Evolutionary conservation across 225 moss, liverwort and hornwort species (phyloP).

Genomic region (Marchantia polymorpha): DNA sequence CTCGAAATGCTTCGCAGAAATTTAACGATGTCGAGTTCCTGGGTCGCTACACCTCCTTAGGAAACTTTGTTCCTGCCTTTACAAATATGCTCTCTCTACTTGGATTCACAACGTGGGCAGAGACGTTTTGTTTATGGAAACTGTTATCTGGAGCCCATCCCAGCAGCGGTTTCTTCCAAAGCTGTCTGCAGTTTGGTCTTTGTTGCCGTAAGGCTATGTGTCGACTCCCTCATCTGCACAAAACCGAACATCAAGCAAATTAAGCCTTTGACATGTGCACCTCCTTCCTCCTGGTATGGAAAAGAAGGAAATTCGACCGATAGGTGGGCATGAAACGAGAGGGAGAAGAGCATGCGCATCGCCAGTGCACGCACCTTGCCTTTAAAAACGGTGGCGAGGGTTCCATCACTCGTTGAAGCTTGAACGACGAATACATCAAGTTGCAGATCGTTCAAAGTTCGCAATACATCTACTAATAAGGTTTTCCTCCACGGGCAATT

Average conservation of each 20-base stretch:
- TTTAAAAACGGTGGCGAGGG: constrained; percentile 50
- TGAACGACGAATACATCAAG: constrained; percentile 58
- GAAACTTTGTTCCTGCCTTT: constrained; percentile 1
- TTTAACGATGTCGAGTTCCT: neutral
- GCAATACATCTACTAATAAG: constrained; percentile 60
- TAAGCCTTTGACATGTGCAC: neutral
- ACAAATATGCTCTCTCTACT: constrained; percentile 6
- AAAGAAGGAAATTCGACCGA: neutral
- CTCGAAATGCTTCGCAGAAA: neutral
- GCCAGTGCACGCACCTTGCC: constrained; percentile 56
- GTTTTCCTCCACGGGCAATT: constrained; percentile 69
- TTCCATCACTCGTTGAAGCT: constrained; percentile 51
- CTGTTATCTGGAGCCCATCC: neutral
- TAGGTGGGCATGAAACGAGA: neutral
- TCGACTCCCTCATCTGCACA: constrained; percentile 32
- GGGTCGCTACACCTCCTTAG: neutral
- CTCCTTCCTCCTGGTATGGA: too few species aligned
- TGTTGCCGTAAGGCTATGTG: neutral
- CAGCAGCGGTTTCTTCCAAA: constrained; percentile 29
- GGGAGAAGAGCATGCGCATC: neutral
- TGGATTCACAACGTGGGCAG: neutral
- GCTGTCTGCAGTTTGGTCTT: constrained; percentile 37
- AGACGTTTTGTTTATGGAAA: neutral
- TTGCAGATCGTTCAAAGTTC: constrained; percentile 55
- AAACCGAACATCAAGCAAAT: too few species aligned